Percentiles rank a stretch among this genome's conserved stretches.
phyloP scores from a whole-genome alignment of 176 grass and related monocot genomes.

The Coix lacrymajobi region DNA sequence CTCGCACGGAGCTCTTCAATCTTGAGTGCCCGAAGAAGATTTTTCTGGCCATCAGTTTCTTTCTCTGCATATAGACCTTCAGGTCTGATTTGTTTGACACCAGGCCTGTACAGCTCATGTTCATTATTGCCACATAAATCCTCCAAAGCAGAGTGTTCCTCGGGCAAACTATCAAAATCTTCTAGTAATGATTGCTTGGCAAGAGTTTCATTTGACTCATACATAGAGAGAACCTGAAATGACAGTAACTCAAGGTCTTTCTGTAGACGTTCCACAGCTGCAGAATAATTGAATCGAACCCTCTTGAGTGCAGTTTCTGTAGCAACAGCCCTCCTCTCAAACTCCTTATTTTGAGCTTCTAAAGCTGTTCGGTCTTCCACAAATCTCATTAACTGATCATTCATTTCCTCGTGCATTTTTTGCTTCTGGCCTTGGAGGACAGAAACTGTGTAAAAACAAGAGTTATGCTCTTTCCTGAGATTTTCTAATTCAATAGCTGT shows the following conservation, averaged over 20 bases:
- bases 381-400: conserved; percentile 69
- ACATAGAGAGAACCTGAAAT: conserved; percentile 98
- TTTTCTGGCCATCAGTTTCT: conserved; percentile 38
- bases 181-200: conserved; percentile 72
- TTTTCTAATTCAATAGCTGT: conserved; percentile 77
- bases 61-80: conserved; percentile 19
- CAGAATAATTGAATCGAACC: conserved; percentile 85
- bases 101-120: conserved; percentile 16
- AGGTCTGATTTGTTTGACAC: conserved; percentile 11
- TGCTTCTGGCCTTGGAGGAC: conserved; percentile 88
- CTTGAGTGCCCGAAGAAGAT: conserved; percentile 21
- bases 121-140: conserved; percentile 31
- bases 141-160: conserved; percentile 34
- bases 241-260: conserved; percentile 95
- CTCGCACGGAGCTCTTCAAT: conserved; percentile 41
- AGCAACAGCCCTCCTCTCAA: conserved; percentile 79
- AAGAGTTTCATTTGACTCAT: conserved; percentile 85
- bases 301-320: conserved; percentile 81
- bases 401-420: conserved; percentile 87
- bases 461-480: conserved; percentile 84
- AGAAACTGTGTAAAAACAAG: conserved; percentile 84
- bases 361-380: conserved; percentile 65
- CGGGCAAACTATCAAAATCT: conserved; percentile 42
- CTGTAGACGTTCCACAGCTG: conserved; percentile 77
- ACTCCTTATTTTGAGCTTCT: conserved; percentile 78